These are phyloP conservation scores for Camellia japonica DNA, from an alignment of 148 eudicot species.

Conservation along the genomic window DNA sequence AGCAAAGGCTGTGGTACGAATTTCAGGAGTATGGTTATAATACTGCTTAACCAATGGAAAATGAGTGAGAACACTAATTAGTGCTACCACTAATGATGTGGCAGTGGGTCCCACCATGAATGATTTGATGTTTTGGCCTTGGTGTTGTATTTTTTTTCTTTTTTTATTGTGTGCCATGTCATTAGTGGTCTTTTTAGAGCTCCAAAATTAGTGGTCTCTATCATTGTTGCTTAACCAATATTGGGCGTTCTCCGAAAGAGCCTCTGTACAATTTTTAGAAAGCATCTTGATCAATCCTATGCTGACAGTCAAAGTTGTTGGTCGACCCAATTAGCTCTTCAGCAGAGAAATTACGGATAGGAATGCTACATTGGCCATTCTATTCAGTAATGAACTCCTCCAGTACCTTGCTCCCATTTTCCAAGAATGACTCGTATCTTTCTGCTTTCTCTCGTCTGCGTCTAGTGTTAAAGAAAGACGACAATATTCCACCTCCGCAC, in stretches of 20 bases:
- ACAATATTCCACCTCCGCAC: not conserved
- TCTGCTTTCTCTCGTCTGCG: not conserved
- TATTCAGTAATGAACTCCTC: constrained; percentile 1
- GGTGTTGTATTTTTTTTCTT: too few species aligned
- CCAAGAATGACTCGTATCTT: not conserved
- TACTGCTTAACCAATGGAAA: too few species aligned
- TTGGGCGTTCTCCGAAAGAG: not conserved
- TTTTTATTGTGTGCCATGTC: too few species aligned
- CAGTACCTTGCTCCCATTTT: constrained; percentile 2
- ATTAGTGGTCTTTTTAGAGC: too few species aligned
- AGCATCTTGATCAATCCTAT: not conserved
- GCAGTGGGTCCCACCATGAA: too few species aligned
- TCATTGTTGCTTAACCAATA: constrained; percentile 10
- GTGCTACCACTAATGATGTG: too few species aligned
- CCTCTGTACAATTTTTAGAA: not conserved
- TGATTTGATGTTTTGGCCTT: too few species aligned
- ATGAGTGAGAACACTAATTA: too few species aligned
- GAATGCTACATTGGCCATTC: not conserved
- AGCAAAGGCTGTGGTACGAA: too few species aligned
- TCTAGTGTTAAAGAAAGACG: not conserved
- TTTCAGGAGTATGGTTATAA: too few species aligned
- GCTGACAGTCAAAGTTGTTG: not conserved
- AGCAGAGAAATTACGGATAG: not conserved
- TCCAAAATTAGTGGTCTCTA: too few species aligned
- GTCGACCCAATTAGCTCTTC: constrained; percentile 7